These are phyloP conservation scores for Carex parvula DNA, from an alignment of 176 grass and related monocot genomes.

Conservation along the genomic window DNA sequence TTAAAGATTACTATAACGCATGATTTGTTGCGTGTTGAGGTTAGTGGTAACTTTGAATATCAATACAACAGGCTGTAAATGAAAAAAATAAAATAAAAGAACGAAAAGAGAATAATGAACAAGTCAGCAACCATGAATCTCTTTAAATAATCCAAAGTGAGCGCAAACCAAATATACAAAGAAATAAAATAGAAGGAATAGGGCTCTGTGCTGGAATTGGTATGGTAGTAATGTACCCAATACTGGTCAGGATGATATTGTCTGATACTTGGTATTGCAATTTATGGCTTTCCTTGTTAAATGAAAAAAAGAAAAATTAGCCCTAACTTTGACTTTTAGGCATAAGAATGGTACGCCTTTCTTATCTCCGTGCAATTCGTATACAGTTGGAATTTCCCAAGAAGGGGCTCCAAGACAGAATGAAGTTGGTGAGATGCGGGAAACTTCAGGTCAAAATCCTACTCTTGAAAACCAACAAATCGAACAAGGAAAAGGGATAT, in stretches of 20 bases:
- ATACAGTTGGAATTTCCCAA: constrained; percentile 46
- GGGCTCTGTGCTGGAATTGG: not conserved
- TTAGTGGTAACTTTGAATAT: not conserved
- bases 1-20: not conserved
- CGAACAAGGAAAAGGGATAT: constrained; percentile 46
- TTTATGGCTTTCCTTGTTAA: not conserved
- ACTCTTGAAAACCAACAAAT: constrained; percentile 41
- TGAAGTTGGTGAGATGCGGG: constrained; percentile 41
- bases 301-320: not conserved
- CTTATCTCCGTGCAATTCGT: not conserved
- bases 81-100: not conserved
- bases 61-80: not conserved
- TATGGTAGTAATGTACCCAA: not conserved
- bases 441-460: constrained; percentile 32
- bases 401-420: constrained; percentile 42
- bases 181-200: not conserved
- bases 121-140: not conserved
- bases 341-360: not conserved
- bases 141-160: not conserved
- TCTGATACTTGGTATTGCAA: not conserved
- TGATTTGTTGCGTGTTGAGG: not conserved
- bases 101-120: not conserved
- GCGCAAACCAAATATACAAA: not conserved
- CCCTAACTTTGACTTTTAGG: not conserved
- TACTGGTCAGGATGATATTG: not conserved